These are phyloP conservation scores for Myotisia sp. DNA, from an alignment of 2,329 filamentous ascomycete genomes.

Conservation along the genomic window DNA sequence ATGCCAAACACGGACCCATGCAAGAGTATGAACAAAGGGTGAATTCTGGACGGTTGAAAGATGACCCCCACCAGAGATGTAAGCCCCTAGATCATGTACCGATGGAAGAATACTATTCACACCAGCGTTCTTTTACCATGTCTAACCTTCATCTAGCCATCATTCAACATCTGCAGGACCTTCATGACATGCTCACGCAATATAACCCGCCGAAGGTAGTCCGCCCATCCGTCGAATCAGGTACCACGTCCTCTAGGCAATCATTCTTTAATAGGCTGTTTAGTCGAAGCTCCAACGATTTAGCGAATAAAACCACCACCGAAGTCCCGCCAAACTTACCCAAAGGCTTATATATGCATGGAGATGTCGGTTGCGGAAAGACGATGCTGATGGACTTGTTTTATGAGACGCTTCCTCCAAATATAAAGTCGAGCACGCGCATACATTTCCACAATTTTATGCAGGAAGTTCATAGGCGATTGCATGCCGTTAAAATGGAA, in stretches of 20 bases:
- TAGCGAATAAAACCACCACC: slow-evolving; percentile 20
- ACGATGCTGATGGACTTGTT: slow-evolving; percentile 99
- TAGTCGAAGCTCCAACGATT: slow-evolving; percentile 16
- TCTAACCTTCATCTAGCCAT: slow-evolving; percentile 45
- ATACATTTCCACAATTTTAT: slow-evolving; percentile 99
- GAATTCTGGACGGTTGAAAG: slow-evolving; percentile 54
- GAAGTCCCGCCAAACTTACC: slow-evolving; percentile 60
- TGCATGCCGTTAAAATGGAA: slow-evolving; percentile 80
- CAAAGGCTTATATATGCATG: slow-evolving; percentile 83
- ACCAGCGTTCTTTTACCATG: slow-evolving; percentile 6
- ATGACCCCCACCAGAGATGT: slow-evolving; percentile 88
- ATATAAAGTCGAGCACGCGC: slow-evolving; percentile 68
- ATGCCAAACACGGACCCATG: slow-evolving; percentile 48
- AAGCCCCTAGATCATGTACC: slow-evolving; percentile 15
- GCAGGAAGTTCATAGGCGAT: slow-evolving; percentile 85
- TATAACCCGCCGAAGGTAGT: slow-evolving; percentile 63
- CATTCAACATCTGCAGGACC: slow-evolving; percentile 73
- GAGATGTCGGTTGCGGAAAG: slow-evolving; percentile 93
- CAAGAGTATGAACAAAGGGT: slow-evolving; percentile 81
- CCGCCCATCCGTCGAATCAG: slow-evolving; percentile 61
- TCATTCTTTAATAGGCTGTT: slow-evolving; percentile 40
- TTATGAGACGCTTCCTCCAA: slow-evolving; percentile 74
- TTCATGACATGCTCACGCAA: slow-evolving; percentile 64
- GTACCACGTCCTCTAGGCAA: slow-evolving; percentile 27
- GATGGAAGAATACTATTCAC: slow-evolving; percentile 3